Base-by-base conservation (phyloP, 495 filamentous ascomycete genomes). In the Hypoxylon rickii region DNA sequence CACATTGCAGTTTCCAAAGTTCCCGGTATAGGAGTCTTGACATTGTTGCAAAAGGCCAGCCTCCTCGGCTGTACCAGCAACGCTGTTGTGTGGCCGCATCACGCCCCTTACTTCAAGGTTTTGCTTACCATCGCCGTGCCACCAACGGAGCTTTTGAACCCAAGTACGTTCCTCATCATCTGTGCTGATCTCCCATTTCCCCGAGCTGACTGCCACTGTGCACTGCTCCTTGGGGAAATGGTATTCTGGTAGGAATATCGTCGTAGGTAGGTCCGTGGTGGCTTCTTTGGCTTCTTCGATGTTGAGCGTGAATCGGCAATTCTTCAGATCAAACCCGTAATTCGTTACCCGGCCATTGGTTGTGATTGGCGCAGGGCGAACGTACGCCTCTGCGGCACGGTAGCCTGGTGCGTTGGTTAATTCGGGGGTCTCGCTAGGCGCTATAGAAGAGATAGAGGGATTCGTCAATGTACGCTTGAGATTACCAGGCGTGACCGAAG, bases 361-460 rank as follows among this genome's bases (percentile, higher is more conserved):
- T 34, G 75, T 76, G 44, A 96, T 85, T 0, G 95, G 91, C 26
- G 87, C 86, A 4, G 94, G 93, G 2, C 94, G 86, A 29, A 97
- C 81, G 54, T 86, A 97, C 4, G 94, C 94, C 66, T 97, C 92
- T 8, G 90, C 92, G 2, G 94, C 94, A 37, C 94, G 87, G 62
- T 86, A 93, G 0, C 93, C 91, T 3, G 86, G 84, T 10, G 79
- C 69, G 51, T 76, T 75, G 7, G 76, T 79, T 34, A 83, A 70
- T 50, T 84, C 78, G 7, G 77, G 73, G 45, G 79, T 71, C 17
- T 70, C 66, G 38, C 73, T 80, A 24, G 83, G 76, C 5, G 68
- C 70, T 17, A 76, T 74, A 1, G 82, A 85, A 41, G 85, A 83
- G 41, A 93, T 91, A 0, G 87, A 89, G 12, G 86, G 83, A 12